Conservation (phyloP, 1,139 yeast species). For the Diutina rugosa region DNA sequence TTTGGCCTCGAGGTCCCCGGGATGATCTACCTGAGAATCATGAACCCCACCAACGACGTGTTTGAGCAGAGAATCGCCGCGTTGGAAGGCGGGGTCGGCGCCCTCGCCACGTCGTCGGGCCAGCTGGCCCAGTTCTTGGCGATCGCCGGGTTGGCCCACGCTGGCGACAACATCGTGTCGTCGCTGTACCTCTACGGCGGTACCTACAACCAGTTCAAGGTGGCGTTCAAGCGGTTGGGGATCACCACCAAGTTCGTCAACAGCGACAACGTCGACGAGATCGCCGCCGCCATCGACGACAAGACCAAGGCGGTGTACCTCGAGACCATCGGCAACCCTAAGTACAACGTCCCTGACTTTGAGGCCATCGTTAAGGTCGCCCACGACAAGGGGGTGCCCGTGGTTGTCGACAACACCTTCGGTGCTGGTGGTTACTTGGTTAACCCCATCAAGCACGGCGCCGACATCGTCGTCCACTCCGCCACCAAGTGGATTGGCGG, state of each 20-base stretch:
- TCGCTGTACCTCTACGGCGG: conserved; percentile 93
- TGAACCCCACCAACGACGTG: conserved; percentile 86
- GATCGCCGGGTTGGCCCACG: conserved; percentile 68
- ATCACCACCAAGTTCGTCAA: conserved; percentile 74
- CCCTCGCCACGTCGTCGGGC: conserved; percentile 85
- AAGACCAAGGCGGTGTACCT: conserved; percentile 83
- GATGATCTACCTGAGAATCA: conserved; percentile 75
- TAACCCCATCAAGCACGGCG: conserved; percentile 81
- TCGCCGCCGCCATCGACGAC: conserved; percentile 62
- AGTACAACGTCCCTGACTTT: conserved; percentile 85
- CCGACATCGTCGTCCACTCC: conserved; percentile 74
- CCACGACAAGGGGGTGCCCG: conserved; percentile 80
- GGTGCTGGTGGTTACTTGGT: conserved; percentile 93
- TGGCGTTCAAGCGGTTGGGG: conserved; percentile 79
- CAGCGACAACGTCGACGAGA: conserved; percentile 61
- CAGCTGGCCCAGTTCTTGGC: conserved; percentile 92
- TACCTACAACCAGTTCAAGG: conserved; percentile 89
- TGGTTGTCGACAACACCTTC: conserved; percentile 92
- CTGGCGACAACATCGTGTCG: conserved; percentile 82
- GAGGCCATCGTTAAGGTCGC: conserved; percentile 66
- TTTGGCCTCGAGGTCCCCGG: conserved; percentile 80
- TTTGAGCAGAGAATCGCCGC: conserved; percentile 90
- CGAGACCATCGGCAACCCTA: conserved; percentile 91
- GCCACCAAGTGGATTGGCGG: conserved; percentile 99
- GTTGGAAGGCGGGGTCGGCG: conserved; percentile 85